A percentile compares a stretch with the other conserved stretches of the same genome.
These are phyloP conservation scores for Hippophae gyantsensis DNA, from an alignment of 306 rosid genomes.

Conservation along the genomic window DNA sequence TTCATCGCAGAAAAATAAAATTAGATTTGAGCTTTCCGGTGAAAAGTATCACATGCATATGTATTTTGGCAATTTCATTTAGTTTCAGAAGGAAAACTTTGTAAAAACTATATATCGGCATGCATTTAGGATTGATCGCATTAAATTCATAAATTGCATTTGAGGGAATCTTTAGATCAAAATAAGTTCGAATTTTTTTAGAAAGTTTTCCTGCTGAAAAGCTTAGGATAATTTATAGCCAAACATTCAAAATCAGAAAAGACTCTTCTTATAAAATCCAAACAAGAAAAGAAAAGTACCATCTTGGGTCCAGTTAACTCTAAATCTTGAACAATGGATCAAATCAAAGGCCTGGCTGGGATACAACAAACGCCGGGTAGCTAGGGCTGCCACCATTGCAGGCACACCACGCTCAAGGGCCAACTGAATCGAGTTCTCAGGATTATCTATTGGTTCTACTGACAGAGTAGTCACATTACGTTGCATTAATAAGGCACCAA, in stretches of 20 bases:
- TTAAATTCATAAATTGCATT: background rate
- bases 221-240: background rate
- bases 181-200: background rate
- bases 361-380: slow-evolving; percentile 52
- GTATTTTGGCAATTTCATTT: background rate
- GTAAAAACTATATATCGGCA: slow-evolving; percentile 1
- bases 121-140: background rate
- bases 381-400: slow-evolving; percentile 64
- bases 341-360: slow-evolving; percentile 94
- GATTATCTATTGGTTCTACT: slow-evolving; percentile 75
- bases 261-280: background rate
- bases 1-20: slow-evolving; percentile 32
- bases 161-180: background rate
- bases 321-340: slow-evolving; percentile 83
- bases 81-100: slow-evolving; percentile 2
- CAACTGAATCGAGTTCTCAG: slow-evolving; percentile 83
- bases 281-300: slow-evolving; percentile 31
- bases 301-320: slow-evolving; percentile 80
- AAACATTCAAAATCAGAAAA: slow-evolving; percentile 11
- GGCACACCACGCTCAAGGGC: slow-evolving; percentile 97
- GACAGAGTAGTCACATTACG: slow-evolving; percentile 68
- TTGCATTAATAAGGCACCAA: slow-evolving; percentile 75
- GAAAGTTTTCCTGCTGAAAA: background rate
- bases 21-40: slow-evolving; percentile 5
- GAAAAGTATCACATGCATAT: slow-evolving; percentile 15